Conservation (phyloP, 768 basidiomycete species). For the Serendipita sp. region DNA sequence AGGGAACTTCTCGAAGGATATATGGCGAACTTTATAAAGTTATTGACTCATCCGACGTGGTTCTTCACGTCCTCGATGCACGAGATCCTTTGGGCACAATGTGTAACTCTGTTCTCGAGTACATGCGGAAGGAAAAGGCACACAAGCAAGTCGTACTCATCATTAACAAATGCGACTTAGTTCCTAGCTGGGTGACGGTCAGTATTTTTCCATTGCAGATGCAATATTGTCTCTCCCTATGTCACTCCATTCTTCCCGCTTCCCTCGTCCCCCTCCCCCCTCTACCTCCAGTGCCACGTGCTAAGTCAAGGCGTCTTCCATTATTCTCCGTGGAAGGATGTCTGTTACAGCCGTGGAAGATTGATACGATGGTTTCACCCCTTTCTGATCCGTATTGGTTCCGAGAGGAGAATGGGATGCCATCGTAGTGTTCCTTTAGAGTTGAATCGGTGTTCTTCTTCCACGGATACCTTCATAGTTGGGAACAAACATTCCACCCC, state of each 20-base stretch:
- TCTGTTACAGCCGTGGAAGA: slow-evolving; percentile 39
- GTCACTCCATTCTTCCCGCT: not conserved
- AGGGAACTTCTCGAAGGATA: slow-evolving; percentile 89
- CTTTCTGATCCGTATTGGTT: slow-evolving; percentile 19
- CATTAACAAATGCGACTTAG: slow-evolving; percentile 96
- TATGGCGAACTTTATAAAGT: slow-evolving; percentile 99
- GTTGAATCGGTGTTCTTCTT: slow-evolving; percentile 21
- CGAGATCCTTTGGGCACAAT: slow-evolving; percentile 90
- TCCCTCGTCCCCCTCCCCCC: not conserved
- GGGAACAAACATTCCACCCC: slow-evolving; percentile 22
- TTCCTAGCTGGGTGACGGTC: slow-evolving; percentile 98
- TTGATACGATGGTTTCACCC: slow-evolving; percentile 16
- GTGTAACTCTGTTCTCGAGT: slow-evolving; percentile 86
- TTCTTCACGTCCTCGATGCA: slow-evolving; percentile 89
- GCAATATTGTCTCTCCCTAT: not conserved
- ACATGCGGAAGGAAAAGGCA: slow-evolving; percentile 86
- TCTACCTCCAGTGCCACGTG: slow-evolving; percentile 19
- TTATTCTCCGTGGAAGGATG: slow-evolving; percentile 9
- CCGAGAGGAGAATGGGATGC: slow-evolving; percentile 18
- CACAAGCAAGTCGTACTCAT: slow-evolving; percentile 90
- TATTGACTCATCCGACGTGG: slow-evolving; percentile 93
- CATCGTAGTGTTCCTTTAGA: slow-evolving; percentile 22
- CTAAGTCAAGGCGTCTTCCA: slow-evolving; percentile 25
- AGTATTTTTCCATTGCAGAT: slow-evolving; percentile 19
- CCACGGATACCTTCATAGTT: slow-evolving; percentile 25